Base-by-base conservation (phyloP, 257 asterid species). In the Solanum appendiculatum region DNA sequence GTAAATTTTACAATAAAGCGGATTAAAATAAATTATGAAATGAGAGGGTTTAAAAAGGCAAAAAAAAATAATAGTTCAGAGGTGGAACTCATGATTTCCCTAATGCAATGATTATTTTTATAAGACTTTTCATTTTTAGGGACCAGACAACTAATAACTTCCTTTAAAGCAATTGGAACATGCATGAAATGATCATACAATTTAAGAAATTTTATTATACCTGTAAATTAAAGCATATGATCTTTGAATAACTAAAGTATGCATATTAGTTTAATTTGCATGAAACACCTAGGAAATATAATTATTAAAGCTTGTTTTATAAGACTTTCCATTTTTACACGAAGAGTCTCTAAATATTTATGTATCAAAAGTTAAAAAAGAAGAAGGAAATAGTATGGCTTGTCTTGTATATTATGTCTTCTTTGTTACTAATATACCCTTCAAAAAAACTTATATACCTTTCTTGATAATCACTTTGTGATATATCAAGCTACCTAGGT, bases 371-470 rank as follows among this genome's bases (percentile, higher is more conserved):
- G 16, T 8, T 29, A 31, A 34, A 72, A 77, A 42, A 4, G 7
- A 3, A 58, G 31, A 16, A 39, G 51, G 21, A 75, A 42, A 25
- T 42, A 44, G 23, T 78, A 20, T 56, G 20, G 33, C 5, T 74
- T 72, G 80, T 23, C 51, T 27, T 42, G 40, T 78, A 44, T 20
- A 54, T 51, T 7, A 16, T 46, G 16, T 44, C 60, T 14, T 60
- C 31, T 77, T 77, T 78, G 56, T 2, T 86, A 84, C 66, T 36
- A 12, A 29, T 90, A 93, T 95, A 89, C 98, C 94, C 93, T 94
- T 88, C 98, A n/a, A n/a, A n/a, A n/a, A n/a, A n/a, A n/a, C n/a
- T 36, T 15, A 29, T 90, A 93, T 95, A 89, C 98, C 94, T 94
- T 94, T 88, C 98, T 94, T 93, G 70, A 5, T 40, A 60, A 70